A percentile compares a stretch with the other conserved stretches of the same genome.
Conservation (phyloP, 768 basidiomycete species). For the Agaricus bisporus region DNA sequence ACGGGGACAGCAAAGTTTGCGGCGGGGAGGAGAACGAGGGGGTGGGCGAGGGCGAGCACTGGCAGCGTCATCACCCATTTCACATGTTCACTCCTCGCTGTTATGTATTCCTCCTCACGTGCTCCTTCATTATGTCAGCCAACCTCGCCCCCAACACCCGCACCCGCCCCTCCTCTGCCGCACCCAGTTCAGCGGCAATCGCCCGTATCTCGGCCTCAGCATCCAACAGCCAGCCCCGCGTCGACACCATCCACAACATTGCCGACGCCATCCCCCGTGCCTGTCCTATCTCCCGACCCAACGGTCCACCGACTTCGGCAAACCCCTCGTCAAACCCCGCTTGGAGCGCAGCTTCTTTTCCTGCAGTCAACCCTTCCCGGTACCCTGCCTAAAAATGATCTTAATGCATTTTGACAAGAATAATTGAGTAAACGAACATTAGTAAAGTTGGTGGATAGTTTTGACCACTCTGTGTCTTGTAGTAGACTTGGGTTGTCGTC, state of each 20-base stretch:
- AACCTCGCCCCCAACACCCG: slow-evolving; percentile 23
- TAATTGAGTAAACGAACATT: too few species aligned
- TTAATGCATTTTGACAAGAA: too few species aligned
- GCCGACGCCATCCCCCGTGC: slow-evolving; percentile 70
- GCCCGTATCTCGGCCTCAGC: slow-evolving; percentile 41
- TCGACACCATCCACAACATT: slow-evolving; percentile 49
- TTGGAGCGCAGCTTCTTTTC: slow-evolving; percentile 84
- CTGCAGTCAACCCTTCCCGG: slow-evolving; percentile 92
- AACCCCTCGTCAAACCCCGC: slow-evolving; percentile 89
- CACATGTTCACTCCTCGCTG: neutral
- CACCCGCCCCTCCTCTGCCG: slow-evolving; percentile 68
- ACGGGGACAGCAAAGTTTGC: slow-evolving; percentile 66
- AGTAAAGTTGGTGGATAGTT: slow-evolving; percentile 62
- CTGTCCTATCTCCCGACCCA: slow-evolving; percentile 72
- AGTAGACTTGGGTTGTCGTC: slow-evolving; percentile 36
- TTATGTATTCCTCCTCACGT: slow-evolving; percentile 6
- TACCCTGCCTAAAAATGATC: slow-evolving; percentile 75
- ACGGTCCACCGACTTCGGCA: slow-evolving; percentile 59
- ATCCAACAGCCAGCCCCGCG: slow-evolving; percentile 14
- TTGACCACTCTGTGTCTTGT: slow-evolving; percentile 59
- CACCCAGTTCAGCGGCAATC: slow-evolving; percentile 49
- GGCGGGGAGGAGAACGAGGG: slow-evolving; percentile 70
- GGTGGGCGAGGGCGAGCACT: slow-evolving; percentile 64
- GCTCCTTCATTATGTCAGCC: neutral
- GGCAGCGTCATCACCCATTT: slow-evolving; percentile 37